Evolutionary conservation across 345 rosid species (phyloP), one percentile per base, ranked within the genome.

Genomic region (Lepidium africanum): DNA sequence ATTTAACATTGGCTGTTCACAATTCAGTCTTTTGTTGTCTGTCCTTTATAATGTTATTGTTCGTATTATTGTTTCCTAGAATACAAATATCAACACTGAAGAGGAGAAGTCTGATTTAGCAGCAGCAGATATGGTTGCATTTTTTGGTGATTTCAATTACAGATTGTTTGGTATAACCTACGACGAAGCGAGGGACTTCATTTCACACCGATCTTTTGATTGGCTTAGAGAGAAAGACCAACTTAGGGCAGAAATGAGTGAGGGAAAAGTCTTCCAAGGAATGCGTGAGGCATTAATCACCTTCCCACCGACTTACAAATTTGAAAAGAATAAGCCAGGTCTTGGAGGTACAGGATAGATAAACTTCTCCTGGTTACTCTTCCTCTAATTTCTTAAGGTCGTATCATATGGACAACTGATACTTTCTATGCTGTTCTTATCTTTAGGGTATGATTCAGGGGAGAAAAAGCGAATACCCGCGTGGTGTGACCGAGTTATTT

Each of bases 391-490:
- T 36, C 35, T 53, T 42, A 41, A 32, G 16, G 17, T 42, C 71
- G 3, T 15, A 43, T 25, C 72, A 16, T 13, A 6, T 56, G 36
- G 4, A 23, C 9, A 1, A 27, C 5, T n/a, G 27, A 37, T 45
- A 10, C 54, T 21, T 15, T 62, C 33, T 17, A 9, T 17, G 23
- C 6, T 23, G 65, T 62, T 59, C 40, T 7, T 51, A 21, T 66
- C 74, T 52, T 58, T 79, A 94, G 99, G 99, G 59, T 94, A 94
- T 73, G 99, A 94, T 78, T 85, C 99, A 48, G 99, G 99, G 27
- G 99, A 94, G 92, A 94, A 94, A 78, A 94, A 91, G 76, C 84
- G 97, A n/a, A 94, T 94, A 73, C 99, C 99, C 41, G 99, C 99
- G 0, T 94, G 97, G 99, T 94, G 99, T 74, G 99, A 94, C 71